Evolutionary conservation across 2,329 filamentous ascomycete species (phyloP).

Genomic region (Fusarium albosuccineum): DNA sequence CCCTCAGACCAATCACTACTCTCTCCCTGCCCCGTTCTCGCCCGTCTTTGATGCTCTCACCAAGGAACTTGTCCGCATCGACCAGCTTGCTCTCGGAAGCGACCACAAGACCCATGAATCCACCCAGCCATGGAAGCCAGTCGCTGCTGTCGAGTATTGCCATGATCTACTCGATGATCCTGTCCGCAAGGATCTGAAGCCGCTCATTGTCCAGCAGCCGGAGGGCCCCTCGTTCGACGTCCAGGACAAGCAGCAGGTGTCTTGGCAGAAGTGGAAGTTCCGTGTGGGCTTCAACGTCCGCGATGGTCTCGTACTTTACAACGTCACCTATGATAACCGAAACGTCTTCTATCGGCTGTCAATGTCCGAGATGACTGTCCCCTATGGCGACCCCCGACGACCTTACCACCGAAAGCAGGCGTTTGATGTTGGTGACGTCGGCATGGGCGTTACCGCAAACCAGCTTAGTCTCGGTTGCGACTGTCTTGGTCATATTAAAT

Average conservation of each 20-base stretch:
- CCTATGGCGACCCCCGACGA: constrained; percentile 74
- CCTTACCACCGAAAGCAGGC: constrained; percentile 78
- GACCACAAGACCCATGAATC: not conserved
- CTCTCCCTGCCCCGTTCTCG: constrained; percentile 21
- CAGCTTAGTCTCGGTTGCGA: constrained; percentile 78
- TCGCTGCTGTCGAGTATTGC: not conserved
- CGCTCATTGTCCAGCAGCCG: not conserved
- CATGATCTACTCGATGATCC: not conserved
- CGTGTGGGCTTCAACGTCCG: constrained; percentile 74
- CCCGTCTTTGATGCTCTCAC: constrained; percentile 21
- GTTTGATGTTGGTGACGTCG: constrained; percentile 79
- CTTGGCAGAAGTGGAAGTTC: constrained; percentile 67
- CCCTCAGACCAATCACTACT: constrained; percentile 26
- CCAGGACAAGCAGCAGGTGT: constrained; percentile 41
- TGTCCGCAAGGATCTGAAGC: not conserved
- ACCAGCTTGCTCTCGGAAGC: constrained; percentile 1
- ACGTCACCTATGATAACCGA: constrained; percentile 63
- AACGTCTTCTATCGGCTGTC: constrained; percentile 72
- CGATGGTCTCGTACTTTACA: constrained; percentile 73
- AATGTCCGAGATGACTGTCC: constrained; percentile 74
- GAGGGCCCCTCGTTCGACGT: constrained; percentile 13
- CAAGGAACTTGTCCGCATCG: constrained; percentile 19
- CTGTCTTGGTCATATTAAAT: constrained; percentile 76
- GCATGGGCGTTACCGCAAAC: constrained; percentile 75
- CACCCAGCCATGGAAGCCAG: constrained; percentile 4